Evolutionary conservation across 305 asterid genomes (phyloP).

Genomic region (Salvia sclarea): DNA sequence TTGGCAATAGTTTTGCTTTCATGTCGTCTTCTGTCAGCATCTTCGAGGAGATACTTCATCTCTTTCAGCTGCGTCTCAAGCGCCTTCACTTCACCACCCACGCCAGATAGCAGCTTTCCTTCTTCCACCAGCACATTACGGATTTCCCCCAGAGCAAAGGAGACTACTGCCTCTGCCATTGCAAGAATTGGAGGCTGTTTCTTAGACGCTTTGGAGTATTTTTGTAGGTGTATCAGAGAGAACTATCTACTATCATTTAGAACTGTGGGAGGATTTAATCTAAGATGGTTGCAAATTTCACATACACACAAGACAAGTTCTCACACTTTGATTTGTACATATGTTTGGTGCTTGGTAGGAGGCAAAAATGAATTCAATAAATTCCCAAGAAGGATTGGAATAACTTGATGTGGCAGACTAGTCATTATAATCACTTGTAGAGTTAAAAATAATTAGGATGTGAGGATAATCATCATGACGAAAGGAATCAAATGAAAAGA

Average conservation of each 20-base stretch:
- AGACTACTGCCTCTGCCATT: not conserved
- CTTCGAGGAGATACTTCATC: not conserved
- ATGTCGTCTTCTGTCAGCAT: not conserved
- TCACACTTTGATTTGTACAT: not conserved
- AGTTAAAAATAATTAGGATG: too few species aligned
- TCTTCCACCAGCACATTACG: not conserved
- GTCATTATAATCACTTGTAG: too few species aligned
- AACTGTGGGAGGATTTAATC: too few species aligned
- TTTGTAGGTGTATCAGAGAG: too few species aligned
- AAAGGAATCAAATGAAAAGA: not conserved
- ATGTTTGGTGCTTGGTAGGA: too few species aligned
- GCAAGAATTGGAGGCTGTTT: not conserved
- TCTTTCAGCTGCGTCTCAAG: not conserved
- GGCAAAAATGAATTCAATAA: too few species aligned
- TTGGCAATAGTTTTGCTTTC: not conserved
- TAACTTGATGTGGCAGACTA: too few species aligned
- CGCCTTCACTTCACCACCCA: not conserved
- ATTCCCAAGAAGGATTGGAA: too few species aligned
- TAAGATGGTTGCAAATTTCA: too few species aligned
- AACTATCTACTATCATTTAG: too few species aligned
- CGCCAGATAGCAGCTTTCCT: not conserved
- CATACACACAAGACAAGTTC: too few species aligned
- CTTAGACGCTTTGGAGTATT: not conserved
- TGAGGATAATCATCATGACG: too few species aligned
- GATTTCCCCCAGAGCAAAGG: not conserved